Percentiles rank a stretch among this genome's conserved stretches.
Evolutionary conservation across 768 basidiomycete species (phyloP).

Genomic region (Russula compacta): DNA sequence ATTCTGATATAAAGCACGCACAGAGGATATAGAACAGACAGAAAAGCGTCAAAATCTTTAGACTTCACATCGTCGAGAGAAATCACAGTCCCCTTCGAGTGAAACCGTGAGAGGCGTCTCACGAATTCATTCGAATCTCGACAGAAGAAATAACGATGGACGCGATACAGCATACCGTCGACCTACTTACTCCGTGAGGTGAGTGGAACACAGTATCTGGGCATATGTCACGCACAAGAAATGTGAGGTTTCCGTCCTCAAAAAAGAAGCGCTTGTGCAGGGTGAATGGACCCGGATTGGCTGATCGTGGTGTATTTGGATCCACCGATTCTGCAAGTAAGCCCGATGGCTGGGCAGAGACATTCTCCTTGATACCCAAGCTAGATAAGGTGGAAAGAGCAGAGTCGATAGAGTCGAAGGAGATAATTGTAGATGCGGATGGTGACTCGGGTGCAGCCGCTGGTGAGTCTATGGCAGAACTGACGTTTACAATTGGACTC

Average conservation of each 20-base stretch:
- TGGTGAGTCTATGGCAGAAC: background rate
- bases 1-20: background rate
- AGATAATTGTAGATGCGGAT: background rate
- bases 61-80: constrained; percentile 3
- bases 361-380: background rate
- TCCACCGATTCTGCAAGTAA: background rate
- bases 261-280: constrained; percentile 13
- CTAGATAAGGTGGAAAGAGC: background rate
- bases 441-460: background rate
- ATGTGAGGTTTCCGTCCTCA: constrained; percentile 15
- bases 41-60: constrained; percentile 14
- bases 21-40: constrained; percentile 15
- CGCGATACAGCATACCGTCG: constrained; percentile 8
- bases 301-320: background rate
- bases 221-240: constrained; percentile 1
- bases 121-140: constrained; percentile 11
- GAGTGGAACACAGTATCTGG: background rate
- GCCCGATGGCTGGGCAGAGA: background rate
- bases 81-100: background rate
- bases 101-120: background rate
- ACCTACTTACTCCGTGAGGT: background rate
- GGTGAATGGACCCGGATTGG: background rate
- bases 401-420: background rate
- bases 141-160: constrained; percentile 17
- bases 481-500: background rate